Evolutionary conservation across 306 rosid species (phyloP).

Genomic region (Lathyrus sativus): DNA sequence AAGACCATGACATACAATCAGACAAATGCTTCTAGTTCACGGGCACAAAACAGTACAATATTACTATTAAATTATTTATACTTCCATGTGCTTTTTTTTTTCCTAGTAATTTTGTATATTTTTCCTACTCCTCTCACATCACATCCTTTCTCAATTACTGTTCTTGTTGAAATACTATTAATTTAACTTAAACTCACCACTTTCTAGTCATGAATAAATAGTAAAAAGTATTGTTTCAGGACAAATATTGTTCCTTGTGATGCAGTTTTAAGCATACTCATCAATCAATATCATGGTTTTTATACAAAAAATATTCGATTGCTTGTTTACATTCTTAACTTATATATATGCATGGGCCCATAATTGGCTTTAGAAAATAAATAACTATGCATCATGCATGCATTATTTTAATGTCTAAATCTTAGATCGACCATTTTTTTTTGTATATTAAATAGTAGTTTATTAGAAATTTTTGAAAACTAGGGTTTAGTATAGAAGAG

Average conservation of each 20-base stretch:
- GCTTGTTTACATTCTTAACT: neutral
- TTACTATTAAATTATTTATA: neutral
- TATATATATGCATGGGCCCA: neutral
- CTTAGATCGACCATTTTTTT: too few relatives aligned
- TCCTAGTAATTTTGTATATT: neutral
- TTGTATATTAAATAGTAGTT: neutral
- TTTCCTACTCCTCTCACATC: neutral
- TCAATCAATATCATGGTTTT: neutral
- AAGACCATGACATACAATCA: constrained; percentile 36
- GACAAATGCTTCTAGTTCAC: constrained; percentile 46
- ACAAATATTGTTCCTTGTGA: neutral
- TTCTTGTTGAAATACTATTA: too few relatives aligned
- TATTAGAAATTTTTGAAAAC: neutral
- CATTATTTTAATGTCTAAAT: neutral
- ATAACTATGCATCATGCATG: neutral
- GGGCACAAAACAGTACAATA: constrained; percentile 35
- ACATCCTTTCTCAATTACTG: neutral
- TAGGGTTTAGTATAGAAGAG: constrained; percentile 7
- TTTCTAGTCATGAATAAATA: too few relatives aligned
- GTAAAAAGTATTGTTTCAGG: too few relatives aligned
- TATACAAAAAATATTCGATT: neutral
- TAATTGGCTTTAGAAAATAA: neutral
- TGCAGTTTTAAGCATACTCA: neutral
- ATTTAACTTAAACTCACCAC: neutral
- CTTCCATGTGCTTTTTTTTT: constrained; percentile 23